Conservation (phyloP, 371 early-diverging fungal species). For the Neoconidiobolus thromboides region DNA sequence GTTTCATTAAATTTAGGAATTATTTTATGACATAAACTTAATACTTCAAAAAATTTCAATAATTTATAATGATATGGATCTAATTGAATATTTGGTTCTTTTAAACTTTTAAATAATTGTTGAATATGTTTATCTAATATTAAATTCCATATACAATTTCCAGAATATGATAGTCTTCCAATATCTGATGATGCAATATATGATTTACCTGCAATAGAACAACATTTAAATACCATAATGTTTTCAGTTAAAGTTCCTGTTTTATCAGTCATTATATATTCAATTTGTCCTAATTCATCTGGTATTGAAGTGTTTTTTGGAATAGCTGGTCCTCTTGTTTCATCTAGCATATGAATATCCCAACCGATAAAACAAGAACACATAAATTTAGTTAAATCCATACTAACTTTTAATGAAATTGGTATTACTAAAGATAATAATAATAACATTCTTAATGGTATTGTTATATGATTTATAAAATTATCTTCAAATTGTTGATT, state of each 20-base stretch:
- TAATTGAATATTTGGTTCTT: not conserved
- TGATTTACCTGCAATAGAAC: constrained; percentile 45
- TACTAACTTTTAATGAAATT: constrained; percentile 42
- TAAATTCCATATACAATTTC: not conserved
- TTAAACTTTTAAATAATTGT: constrained; percentile 1
- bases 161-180: constrained; percentile 12
- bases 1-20: constrained; percentile 24
- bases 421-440: constrained; percentile 70
- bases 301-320: constrained; percentile 64
- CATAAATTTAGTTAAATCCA: constrained; percentile 44
- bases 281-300: constrained; percentile 86
- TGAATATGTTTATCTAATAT: not conserved
- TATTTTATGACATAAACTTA: constrained; percentile 85
- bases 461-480: constrained; percentile 10
- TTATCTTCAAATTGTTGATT: not conserved
- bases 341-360: constrained; percentile 55
- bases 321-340: constrained; percentile 46
- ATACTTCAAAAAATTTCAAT: constrained; percentile 42
- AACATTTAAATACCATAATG: constrained; percentile 73
- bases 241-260: constrained; percentile 94
- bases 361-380: constrained; percentile 58
- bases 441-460: constrained; percentile 48
- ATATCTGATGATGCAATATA: constrained; percentile 23
- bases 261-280: constrained; percentile 85
- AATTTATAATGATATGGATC: not conserved